Percentiles rank a stretch among this genome's conserved stretches.
Evolutionary conservation across 176 grass and related monocot genomes (phyloP).

Genomic region (Metroxylon sagu): DNA sequence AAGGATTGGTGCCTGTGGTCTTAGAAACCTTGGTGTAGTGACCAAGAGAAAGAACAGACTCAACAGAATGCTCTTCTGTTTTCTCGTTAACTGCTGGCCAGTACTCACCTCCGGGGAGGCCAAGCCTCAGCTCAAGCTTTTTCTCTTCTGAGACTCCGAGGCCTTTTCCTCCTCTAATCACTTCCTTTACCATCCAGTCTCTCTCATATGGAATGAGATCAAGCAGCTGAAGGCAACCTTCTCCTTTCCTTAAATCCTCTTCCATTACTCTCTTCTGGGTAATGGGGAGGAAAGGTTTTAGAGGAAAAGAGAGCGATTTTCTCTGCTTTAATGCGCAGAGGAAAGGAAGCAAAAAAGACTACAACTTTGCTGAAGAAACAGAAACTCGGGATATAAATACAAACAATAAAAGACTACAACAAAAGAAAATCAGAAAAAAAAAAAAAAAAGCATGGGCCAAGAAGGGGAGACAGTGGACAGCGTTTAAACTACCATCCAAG

Average conservation of each 20-base stretch:
- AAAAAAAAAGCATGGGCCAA: too few relatives aligned
- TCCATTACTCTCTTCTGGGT: neutral
- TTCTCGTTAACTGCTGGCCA: slow-evolving; percentile 7
- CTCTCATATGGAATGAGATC: slow-evolving; percentile 2
- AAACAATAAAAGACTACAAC: too few relatives aligned
- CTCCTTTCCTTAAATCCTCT: slow-evolving; percentile 25
- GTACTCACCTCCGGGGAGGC: slow-evolving; percentile 28
- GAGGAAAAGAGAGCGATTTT: neutral
- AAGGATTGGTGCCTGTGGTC: neutral
- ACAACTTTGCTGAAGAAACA: too few relatives aligned
- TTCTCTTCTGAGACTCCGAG: slow-evolving; percentile 19
- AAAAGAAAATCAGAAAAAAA: neutral
- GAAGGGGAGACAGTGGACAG: neutral
- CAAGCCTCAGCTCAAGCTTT: slow-evolving; percentile 55
- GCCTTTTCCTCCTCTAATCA: neutral
- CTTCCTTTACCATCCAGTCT: slow-evolving; percentile 22
- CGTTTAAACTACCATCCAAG: neutral
- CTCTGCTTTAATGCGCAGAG: neutral
- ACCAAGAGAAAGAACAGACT: slow-evolving; percentile 24
- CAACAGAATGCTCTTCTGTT: slow-evolving; percentile 11
- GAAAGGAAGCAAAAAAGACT: neutral
- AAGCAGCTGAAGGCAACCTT: slow-evolving; percentile 1
- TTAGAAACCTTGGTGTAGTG: slow-evolving; percentile 11
- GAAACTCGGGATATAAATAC: too few relatives aligned
- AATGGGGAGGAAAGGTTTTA: too few relatives aligned